These are phyloP conservation scores for Macrocybe sp. DNA, from an alignment of 1,284 basidiomycete species.

Conservation along the genomic window DNA sequence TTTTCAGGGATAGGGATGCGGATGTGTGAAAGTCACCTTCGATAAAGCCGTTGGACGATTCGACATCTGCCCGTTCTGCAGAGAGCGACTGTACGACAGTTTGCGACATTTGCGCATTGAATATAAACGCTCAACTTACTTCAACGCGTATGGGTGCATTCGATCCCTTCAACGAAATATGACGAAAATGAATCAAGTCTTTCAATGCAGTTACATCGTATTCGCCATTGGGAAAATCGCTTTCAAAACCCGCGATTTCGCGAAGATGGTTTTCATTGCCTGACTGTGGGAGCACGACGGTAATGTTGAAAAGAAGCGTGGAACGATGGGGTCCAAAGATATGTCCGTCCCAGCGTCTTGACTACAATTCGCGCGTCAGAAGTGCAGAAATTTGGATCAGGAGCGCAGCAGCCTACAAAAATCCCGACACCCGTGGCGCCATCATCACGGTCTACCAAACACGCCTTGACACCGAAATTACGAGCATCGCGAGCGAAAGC, in stretches of 20 bases:
- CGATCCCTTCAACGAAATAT: conserved; percentile 23
- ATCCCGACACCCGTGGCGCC: conserved; percentile 34
- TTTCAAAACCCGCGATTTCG: conserved; percentile 33
- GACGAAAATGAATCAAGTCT: conserved; percentile 23
- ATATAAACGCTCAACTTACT: conserved; percentile 17
- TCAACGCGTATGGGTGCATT: conserved; percentile 26
- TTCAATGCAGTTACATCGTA: conserved; percentile 23
- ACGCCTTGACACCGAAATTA: conserved; percentile 27
- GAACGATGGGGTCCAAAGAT: conserved; percentile 7
- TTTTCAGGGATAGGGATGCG: conserved; percentile 23
- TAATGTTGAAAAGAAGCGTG: conserved; percentile 26
- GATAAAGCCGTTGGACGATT: conserved; percentile 28
- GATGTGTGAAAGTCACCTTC: conserved; percentile 32
- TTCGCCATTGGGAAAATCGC: conserved; percentile 29
- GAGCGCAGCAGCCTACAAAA: conserved; percentile 27
- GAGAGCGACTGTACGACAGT: conserved; percentile 21
- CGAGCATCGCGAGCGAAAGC: conserved; percentile 23
- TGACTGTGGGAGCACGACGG: conserved; percentile 29
- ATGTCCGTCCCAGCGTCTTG: conserved; percentile 6
- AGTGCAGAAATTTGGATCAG: not conserved
- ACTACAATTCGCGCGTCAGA: not conserved
- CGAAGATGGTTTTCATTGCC: conserved; percentile 11
- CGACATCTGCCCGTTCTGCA: conserved; percentile 21
- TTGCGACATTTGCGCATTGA: not conserved
- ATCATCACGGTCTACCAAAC: conserved; percentile 24